Evolutionary conservation across 2,329 filamentous ascomycete species (phyloP).

Genomic region (Aphanocladium album): DNA sequence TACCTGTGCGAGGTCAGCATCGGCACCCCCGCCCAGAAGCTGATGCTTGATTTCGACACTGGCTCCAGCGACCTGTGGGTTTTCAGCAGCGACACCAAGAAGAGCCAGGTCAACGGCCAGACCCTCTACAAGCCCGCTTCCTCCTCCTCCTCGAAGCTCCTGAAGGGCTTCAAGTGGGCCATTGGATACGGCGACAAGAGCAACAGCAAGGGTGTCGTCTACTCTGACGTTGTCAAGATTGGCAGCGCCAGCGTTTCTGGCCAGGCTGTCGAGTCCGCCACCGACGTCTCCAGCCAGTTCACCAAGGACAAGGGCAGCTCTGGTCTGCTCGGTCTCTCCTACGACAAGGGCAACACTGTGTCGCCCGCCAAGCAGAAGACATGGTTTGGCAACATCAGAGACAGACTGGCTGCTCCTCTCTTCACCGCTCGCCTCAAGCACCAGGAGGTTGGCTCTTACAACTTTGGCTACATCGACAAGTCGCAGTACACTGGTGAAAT

Average conservation of each 20-base stretch:
- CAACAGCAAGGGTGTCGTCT: conserved; percentile 38
- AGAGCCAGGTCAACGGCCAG: conserved; percentile 33
- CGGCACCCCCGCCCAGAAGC: conserved; percentile 34
- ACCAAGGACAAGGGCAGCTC: conserved; percentile 35
- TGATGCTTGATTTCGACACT: conserved; percentile 38
- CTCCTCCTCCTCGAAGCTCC: conserved; percentile 33
- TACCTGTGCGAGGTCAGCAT: conserved; percentile 24
- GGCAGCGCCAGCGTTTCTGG: conserved; percentile 35
- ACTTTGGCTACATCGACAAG: conserved; percentile 66
- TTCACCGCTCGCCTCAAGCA: conserved; percentile 67
- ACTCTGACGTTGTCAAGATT: conserved; percentile 37
- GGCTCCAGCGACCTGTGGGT: conserved; percentile 42
- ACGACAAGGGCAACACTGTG: conserved; percentile 39
- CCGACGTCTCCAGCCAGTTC: conserved; percentile 36
- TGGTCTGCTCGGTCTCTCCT: conserved; percentile 41
- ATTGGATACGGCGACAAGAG: conserved; percentile 42
- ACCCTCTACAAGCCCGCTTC: conserved; percentile 33
- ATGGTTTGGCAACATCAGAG: conserved; percentile 33
- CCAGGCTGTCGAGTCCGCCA: conserved; percentile 42
- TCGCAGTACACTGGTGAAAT: conserved; percentile 59
- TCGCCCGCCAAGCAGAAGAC: conserved; percentile 36
- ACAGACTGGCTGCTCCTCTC: conserved; percentile 31
- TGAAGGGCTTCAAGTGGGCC: conserved; percentile 35
- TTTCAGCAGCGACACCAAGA: conserved; percentile 39
- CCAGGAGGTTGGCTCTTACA: conserved; percentile 55